Base-by-base conservation (phyloP, 139 green algal species). In the Chlamydomonas applanata region DNA sequence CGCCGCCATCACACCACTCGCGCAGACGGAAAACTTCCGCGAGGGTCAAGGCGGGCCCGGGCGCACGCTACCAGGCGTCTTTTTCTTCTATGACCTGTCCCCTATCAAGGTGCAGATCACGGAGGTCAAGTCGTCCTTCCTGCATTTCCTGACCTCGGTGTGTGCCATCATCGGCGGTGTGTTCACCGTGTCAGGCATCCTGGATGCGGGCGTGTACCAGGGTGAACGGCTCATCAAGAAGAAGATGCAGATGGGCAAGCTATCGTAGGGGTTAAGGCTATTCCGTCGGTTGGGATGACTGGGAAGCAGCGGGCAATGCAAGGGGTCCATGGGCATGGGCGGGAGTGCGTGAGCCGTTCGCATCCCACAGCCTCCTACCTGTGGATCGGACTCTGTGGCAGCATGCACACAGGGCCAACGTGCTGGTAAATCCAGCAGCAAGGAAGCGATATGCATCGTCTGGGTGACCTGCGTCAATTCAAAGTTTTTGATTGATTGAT, bases 11-110 rank as follows among this genome's bases (percentile, higher is more conserved):
- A n/a, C n/a, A n/a, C n/a, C n/a, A n/a, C n/a, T n/a, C n/a, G n/a
- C 25, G 27, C 62, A 53, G 57, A 99, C 95, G 9, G 96, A 98
- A 81, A 93, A 98, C 79, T 98, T 96, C 80, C 88, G 85, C 63
- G 88, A 89, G 30, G 65, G 59, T 57, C 52, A 73, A 60, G 49
- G 57, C 14, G 19, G 25, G 25, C 62, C 25, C n/a, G 29, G 40
- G 25, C 79, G 80, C 25, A 85, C 87, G n/a, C 73, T 96, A 53
- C 94, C 95, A 3, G 96, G 96, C 45, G 87, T 99, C 0, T 99
- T 99, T 74, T 95, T 99, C 76, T 99, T 97, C 81, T 99, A 98
- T 63, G 96, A 99, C 74, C 85, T 98, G 3, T 97, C 91, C 0
- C 93, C 96, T 46, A 97, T 99, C 81, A 97, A 97, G 86, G 93